Evolutionary conservation across 2,329 filamentous ascomycete genomes (phyloP), one percentile per base, ranked within the genome.

Genomic region (Decorospora gaudefroyi): DNA sequence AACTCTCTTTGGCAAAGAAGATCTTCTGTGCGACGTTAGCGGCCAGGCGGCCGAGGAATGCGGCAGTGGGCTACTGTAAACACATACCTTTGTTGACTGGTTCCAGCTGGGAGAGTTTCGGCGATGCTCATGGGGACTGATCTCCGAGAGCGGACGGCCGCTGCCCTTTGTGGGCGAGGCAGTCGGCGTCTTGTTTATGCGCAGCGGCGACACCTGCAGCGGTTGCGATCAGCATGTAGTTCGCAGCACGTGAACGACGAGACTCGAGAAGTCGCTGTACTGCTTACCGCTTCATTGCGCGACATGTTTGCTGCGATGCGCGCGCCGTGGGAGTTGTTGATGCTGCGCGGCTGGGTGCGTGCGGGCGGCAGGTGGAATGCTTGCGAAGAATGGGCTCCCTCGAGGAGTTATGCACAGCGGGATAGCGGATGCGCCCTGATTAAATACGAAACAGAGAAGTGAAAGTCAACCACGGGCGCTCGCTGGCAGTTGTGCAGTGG

Each of bases 21-120:
- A 83, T 81, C 75, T 90, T 87, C 82, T 87, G 68, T 59, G 49
- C 34, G 46, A 49, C 36, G 60, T 70, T 50, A 65, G 61, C 51
- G 39, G 40, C 32, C 32, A 37, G 34, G 42, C 29, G 27, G n/a
- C 27, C n/a, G 19, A 43, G 49, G 44, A 46, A 47, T 52, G 53
- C 33, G 16, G 31, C 22, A 28, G 23, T 11, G 32, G 31, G 23
- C n/a, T n/a, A n/a, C n/a, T n/a, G n/a, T n/a, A n/a, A n/a, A n/a
- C 15, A 42, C 38, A 42, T 78, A 91, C 87, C 81, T 87, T 90
- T 46, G 76, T 78, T 50, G 75, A 71, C 70, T 91, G 87, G 63
- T 87, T 90, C 82, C 86, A 95, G 76, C 87, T 95, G 39, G 91
- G 90, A 36, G 91, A 96, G 76, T 97, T 97, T 62, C 91, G 82